phyloP scores from a whole-genome alignment of 257 asterid species.

The Euphrasia confusa region DNA sequence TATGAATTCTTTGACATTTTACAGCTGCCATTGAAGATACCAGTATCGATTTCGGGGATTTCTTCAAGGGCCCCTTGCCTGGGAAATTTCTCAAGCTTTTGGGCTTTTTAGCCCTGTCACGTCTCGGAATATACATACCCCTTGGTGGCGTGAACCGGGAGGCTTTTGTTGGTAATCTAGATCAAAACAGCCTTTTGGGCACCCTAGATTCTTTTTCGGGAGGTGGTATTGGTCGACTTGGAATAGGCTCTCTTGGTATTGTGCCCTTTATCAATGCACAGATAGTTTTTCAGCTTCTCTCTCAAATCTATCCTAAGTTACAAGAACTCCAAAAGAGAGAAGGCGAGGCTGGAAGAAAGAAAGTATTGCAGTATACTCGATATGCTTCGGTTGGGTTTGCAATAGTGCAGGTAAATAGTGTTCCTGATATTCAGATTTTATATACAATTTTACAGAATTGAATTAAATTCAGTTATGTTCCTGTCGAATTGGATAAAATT shows the following conservation, averaged over 20 bases:
- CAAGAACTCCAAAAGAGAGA: slow-evolving; percentile 95
- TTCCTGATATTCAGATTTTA: not conserved
- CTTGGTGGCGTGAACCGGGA: slow-evolving; percentile 96
- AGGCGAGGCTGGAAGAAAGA: slow-evolving; percentile 98
- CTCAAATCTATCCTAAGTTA: slow-evolving; percentile 88
- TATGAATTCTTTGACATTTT: slow-evolving; percentile 47
- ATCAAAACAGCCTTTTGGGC: slow-evolving; percentile 83
- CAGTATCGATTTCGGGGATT: slow-evolving; percentile 89
- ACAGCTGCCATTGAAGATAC: slow-evolving; percentile 99
- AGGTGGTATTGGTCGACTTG: slow-evolving; percentile 98
- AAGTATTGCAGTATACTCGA: slow-evolving; percentile 93
- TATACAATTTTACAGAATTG: not conserved
- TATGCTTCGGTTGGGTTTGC: slow-evolving; percentile 99
- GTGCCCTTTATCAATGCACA: slow-evolving; percentile 98
- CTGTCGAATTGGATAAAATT: not conserved
- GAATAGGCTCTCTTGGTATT: slow-evolving; percentile 92
- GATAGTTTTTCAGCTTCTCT: slow-evolving; percentile 93
- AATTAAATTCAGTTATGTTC: not conserved
- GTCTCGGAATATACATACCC: slow-evolving; percentile 90
- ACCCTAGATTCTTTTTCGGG: slow-evolving; percentile 97
- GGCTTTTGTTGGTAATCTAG: slow-evolving; percentile 87
- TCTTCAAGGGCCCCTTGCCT: slow-evolving; percentile 96
- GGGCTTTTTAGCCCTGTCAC: slow-evolving; percentile 80
- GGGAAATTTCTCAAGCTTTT: slow-evolving; percentile 94
- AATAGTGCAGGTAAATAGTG: slow-evolving; percentile 66